phyloP scores from a whole-genome alignment of 257 asterid genomes.

The Plectranthus barbatus region DNA sequence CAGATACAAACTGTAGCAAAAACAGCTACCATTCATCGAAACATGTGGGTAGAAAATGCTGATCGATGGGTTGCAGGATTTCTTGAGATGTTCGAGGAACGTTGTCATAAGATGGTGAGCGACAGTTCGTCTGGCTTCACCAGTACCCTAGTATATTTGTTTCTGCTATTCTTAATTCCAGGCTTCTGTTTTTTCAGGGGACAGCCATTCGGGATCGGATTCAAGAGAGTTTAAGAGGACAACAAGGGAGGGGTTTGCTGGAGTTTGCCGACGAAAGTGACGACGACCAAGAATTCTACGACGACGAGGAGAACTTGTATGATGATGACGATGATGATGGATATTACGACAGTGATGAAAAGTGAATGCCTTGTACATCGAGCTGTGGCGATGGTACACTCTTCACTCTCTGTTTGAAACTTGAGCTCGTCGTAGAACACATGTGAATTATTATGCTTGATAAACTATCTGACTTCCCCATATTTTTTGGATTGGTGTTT shows the following conservation, averaged over 20 bases:
- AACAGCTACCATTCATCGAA: conserved; percentile 52
- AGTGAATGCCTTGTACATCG: conserved; percentile 26
- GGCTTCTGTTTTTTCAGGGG: conserved; percentile 34
- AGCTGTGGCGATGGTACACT: no score
- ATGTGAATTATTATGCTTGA: no score
- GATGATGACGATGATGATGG: conserved; percentile 42
- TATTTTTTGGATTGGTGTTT: no score
- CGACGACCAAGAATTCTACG: conserved; percentile 29
- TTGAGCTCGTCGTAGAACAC: no score
- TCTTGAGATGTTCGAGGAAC: conserved; percentile 72
- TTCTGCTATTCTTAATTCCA: not conserved
- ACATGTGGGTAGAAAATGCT: conserved; percentile 69
- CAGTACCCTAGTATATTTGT: not conserved
- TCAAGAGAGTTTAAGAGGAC: conserved; percentile 57
- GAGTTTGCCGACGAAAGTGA: conserved; percentile 26
- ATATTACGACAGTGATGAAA: conserved; percentile 36
- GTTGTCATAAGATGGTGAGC: conserved; percentile 70
- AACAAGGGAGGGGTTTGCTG: conserved; percentile 26
- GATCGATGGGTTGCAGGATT: conserved; percentile 74
- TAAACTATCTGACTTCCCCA: no score
- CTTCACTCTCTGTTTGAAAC: no score
- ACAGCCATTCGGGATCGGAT: conserved; percentile 54
- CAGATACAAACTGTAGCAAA: conserved; percentile 73
- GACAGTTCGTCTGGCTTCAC: not conserved
- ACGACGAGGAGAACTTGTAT: conserved; percentile 31